Evolutionary conservation across 345 rosid species (phyloP), one percentile per base, ranked within the genome.

Genomic region (Eutrema yunnanense): DNA sequence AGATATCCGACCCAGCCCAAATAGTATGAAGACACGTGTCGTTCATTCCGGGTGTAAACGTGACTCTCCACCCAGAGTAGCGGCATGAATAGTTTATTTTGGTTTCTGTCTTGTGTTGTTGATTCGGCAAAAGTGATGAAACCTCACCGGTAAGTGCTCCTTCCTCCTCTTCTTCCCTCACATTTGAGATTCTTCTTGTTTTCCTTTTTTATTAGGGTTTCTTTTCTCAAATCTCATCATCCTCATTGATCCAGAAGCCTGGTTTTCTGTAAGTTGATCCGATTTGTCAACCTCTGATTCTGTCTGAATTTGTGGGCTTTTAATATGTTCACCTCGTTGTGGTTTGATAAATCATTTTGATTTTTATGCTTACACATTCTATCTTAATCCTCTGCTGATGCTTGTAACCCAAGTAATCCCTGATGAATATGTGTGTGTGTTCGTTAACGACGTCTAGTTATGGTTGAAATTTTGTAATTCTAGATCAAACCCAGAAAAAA

Each of bases 81-180:
- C 73, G 70, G 59, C 29, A 67, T 33, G 78, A 58, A 40, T 74
- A 66, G 78, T 74, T 74, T 60, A 59, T 49, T 64, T n/a, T 22
- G 36, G 52, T 48, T 56, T 6, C 8, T 19, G 27, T 73, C 44
- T 57, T 48, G 52, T 55, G 22, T 19, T 19, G 22, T 19, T 19
- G 34, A 62, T 42, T 72, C 70, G 54, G 44, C 62, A 52, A 59
- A 22, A 62, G 12, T 58, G 36, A 68, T 69, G 74, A 55, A 52
- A 47, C 53, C 63, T 62, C 65, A 53, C 57, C 79, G 74, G 40
- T 69, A 62, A 62, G 71, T 55, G 74, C 75, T 63, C 75, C 67
- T 37, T 61, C 51, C 36, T 27, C 41, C 27, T 53, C 62, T 7
- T 29, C 37, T 32, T 60, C 56, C 42, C 37, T 40, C 40, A 41